Evolutionary conservation across 2,329 filamentous ascomycete species (phyloP).

Genomic region (Fusarium torulosum): DNA sequence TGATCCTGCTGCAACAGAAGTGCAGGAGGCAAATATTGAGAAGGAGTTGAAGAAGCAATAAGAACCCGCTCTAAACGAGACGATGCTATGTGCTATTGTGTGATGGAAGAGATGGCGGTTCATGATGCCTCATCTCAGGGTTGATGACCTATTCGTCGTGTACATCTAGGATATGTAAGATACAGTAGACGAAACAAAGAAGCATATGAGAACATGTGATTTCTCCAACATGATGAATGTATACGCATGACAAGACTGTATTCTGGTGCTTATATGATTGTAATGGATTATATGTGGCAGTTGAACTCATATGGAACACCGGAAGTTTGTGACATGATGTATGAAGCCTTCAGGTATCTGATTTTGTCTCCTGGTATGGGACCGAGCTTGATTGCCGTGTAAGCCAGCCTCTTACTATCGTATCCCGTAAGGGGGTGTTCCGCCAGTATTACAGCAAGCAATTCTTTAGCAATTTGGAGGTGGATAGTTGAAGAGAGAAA

Average conservation of each 20-base stretch:
- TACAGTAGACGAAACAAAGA: constrained; percentile 37
- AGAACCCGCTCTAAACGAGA: neutral
- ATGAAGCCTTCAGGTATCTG: neutral
- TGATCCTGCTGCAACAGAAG: constrained; percentile 30
- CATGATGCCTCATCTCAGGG: constrained; percentile 12
- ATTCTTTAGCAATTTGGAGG: constrained; percentile 1
- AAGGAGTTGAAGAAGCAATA: constrained; percentile 44
- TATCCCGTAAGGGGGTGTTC: constrained; percentile 12
- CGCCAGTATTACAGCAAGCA: constrained; percentile 11
- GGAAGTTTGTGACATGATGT: neutral
- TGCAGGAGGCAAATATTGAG: constrained; percentile 36
- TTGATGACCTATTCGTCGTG: constrained; percentile 35
- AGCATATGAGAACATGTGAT: constrained; percentile 18
- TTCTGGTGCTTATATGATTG: neutral
- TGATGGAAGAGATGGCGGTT: constrained; percentile 7
- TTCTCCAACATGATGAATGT: neutral
- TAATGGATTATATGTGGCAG: neutral
- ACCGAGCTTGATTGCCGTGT: constrained; percentile 1
- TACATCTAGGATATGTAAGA: constrained; percentile 48
- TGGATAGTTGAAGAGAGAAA: constrained; percentile 7
- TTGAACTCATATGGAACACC: neutral
- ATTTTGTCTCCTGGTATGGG: neutral
- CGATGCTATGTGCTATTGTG: constrained; percentile 33
- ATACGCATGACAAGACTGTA: neutral
- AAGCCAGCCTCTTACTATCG: constrained; percentile 15